These are phyloP conservation scores for Tulasnella sp. DNA, from an alignment of 768 basidiomycete genomes.

Conservation along the genomic window DNA sequence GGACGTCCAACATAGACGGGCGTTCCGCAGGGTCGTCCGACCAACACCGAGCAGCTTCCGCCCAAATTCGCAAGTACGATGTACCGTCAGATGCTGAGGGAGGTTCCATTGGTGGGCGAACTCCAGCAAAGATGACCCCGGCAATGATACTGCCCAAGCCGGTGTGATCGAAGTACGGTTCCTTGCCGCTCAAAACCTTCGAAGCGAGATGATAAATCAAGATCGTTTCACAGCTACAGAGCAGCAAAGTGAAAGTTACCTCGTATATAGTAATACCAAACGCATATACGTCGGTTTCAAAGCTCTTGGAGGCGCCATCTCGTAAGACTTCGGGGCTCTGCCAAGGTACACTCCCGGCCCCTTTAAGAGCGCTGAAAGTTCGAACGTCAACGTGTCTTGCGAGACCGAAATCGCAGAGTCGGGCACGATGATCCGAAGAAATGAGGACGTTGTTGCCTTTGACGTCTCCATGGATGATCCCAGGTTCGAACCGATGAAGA, in stretches of 20 bases:
- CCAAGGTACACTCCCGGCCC: background rate
- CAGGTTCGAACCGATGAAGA: background rate
- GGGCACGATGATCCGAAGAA: background rate
- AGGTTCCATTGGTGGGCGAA: background rate
- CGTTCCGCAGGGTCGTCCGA: background rate
- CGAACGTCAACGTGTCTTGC: background rate
- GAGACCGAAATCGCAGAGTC: constrained; percentile 9
- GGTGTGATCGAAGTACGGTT: background rate
- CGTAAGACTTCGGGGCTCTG: background rate
- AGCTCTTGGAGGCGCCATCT: background rate
- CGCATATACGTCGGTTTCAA: background rate
- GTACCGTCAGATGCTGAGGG: background rate
- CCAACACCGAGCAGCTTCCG: background rate
- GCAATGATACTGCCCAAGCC: background rate
- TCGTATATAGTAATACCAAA: background rate
- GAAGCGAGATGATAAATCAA: background rate
- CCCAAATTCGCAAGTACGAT: background rate
- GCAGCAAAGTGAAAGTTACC: background rate
- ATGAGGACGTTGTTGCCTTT: constrained; percentile 5
- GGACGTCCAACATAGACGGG: background rate
- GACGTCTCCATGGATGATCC: constrained; percentile 4
- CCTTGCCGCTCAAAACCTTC: background rate
- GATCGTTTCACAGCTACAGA: background rate
- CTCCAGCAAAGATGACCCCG: background rate
- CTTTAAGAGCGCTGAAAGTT: background rate